Base-by-base conservation (phyloP, 2,329 filamentous ascomycete species). In the Chaetomium strumarium region DNA sequence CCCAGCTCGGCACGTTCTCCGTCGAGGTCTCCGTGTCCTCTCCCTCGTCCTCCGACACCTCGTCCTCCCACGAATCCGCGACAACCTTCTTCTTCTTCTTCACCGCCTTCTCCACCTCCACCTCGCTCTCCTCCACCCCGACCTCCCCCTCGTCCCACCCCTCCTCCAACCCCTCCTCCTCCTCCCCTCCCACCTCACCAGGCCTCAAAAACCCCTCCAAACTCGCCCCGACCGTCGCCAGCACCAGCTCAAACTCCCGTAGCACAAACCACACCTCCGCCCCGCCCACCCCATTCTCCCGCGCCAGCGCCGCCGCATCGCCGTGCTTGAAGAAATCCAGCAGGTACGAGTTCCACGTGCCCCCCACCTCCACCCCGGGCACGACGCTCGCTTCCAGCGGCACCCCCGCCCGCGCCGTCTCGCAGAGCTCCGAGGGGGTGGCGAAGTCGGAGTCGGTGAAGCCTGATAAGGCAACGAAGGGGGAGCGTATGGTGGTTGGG, bases 11-110 rank as follows among this genome's bases (percentile, higher is more conserved):
- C 2, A 8, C 42, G 10, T 16, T 45, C 42, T 34, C 42, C 5
- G 30, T 44, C 31, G 31, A 13, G 42, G 17, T 24, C 4, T 16
- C 31, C 30, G 16, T 34, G 19, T 8, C 16, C 31, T 14, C 42
- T 19, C 11, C 16, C 11, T 14, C 42, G 6, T 34, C 34, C 42
- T 45, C 42, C 30, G 31, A 45, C 30, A 34, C 30, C 42, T 45
- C 42, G 31, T 45, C 42, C 16, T 45, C 42, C 42, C 42, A 45
- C 17, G 42, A 45, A 20, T 45, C 42, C 30, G 29, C 42, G 16
- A 45, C 42, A n/a, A 16, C 12, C 29, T 45, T 45, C 42, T 45
- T 45, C 42, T 36, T 45, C 17, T 44, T 44, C 30, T 45, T 34
- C 31, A 14, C 42, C 30, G 1, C 42, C 16, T 45, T 20, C 16